Evolutionary conservation across 441 rosid genomes (phyloP).

Genomic region (Francoa sonchifolia): DNA sequence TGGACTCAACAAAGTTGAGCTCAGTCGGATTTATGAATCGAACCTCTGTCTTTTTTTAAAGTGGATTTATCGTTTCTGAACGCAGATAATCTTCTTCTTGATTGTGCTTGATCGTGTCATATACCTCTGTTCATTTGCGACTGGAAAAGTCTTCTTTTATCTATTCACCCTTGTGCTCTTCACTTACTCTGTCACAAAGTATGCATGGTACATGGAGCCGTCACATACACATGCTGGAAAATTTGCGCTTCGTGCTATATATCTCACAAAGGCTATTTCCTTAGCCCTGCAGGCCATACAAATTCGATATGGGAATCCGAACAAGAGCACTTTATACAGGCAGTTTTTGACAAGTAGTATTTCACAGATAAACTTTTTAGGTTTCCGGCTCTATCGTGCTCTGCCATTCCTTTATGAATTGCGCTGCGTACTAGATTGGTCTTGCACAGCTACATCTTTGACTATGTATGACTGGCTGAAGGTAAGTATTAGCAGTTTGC

Average conservation of each 20-base stretch:
- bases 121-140: conserved; percentile 92
- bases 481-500: no score
- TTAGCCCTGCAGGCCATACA: conserved; percentile 92
- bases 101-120: conserved; percentile 91
- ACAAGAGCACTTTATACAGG: conserved; percentile 78
- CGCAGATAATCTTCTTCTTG: conserved; percentile 92
- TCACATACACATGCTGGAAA: conserved; percentile 59
- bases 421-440: conserved; percentile 98
- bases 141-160: conserved; percentile 84
- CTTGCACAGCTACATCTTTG: conserved; percentile 95
- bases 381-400: conserved; percentile 94
- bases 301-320: conserved; percentile 88
- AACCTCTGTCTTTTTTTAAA: no score
- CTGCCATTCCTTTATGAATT: conserved; percentile 95
- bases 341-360: conserved; percentile 95
- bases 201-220: conserved; percentile 74
- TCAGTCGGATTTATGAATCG: no score
- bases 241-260: conserved; percentile 77
- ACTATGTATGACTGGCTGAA: conserved; percentile 99
- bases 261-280: conserved; percentile 91
- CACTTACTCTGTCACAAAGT: conserved; percentile 70
- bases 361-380: conserved; percentile 75
- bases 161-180: conserved; percentile 84
- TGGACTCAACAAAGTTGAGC: no score
- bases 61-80: no score